A percentile compares a stretch with the other conserved stretches of the same genome.
Evolutionary conservation across 805 yeast species (phyloP).

Genomic region (Yarrowia hollandica): DNA sequence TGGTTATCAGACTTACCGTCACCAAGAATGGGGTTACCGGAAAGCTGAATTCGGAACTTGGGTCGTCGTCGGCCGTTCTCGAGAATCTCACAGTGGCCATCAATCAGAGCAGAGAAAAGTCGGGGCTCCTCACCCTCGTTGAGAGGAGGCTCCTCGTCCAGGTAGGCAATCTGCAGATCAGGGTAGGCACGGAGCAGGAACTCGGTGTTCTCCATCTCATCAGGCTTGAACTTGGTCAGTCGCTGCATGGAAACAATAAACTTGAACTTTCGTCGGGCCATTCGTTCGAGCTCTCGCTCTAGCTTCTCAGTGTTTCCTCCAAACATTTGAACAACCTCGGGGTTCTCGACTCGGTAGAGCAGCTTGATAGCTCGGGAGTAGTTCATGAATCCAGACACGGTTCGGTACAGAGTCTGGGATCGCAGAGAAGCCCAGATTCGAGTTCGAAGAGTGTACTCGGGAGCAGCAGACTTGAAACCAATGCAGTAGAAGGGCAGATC

Average conservation of each 20-base stretch:
- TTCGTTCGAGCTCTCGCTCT: constrained; percentile 86
- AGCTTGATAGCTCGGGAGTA: constrained; percentile 94
- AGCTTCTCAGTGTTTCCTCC: constrained; percentile 97
- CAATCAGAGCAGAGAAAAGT: constrained; percentile 68
- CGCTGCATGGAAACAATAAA: constrained; percentile 88
- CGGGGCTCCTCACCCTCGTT: constrained; percentile 48
- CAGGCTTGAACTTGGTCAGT: constrained; percentile 59
- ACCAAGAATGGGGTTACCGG: constrained; percentile 94
- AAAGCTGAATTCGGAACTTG: constrained; percentile 63
- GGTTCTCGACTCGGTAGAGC: constrained; percentile 90
- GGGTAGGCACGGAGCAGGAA: constrained; percentile 74
- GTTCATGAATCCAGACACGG: constrained; percentile 98
- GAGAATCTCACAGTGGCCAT: constrained; percentile 56
- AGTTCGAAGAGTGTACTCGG: constrained; percentile 92
- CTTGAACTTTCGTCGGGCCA: constrained; percentile 78
- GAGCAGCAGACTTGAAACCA: constrained; percentile 88
- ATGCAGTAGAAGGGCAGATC: constrained; percentile 81
- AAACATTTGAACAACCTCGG: constrained; percentile 91
- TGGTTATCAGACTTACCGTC: constrained; percentile 97
- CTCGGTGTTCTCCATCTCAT: constrained; percentile 68
- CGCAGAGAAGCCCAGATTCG: constrained; percentile 98
- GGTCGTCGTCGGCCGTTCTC: constrained; percentile 63
- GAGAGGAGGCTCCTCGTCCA: constrained; percentile 84
- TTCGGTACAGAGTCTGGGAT: constrained; percentile 94
- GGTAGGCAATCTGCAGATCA: constrained; percentile 73